Evolutionary conservation across 768 basidiomycete genomes (phyloP).

Genomic region (Termitomyces sp.): DNA sequence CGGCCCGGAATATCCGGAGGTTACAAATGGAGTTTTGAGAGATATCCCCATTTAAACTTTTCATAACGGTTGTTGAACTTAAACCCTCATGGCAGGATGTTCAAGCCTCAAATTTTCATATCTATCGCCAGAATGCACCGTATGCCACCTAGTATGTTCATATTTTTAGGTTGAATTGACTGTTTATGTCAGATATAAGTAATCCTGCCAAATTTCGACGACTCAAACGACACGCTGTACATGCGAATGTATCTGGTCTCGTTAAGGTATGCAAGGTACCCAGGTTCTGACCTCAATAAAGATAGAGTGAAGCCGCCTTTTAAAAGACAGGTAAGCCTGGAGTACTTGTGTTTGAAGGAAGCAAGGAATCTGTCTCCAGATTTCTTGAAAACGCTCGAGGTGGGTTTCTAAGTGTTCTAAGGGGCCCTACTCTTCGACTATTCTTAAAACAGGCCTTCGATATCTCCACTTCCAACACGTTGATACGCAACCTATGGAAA

Average conservation of each 20-base stretch:
- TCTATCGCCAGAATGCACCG: slow-evolving; percentile 40
- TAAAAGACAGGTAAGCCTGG: slow-evolving; percentile 35
- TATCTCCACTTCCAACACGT: slow-evolving; percentile 41
- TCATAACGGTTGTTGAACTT: no score
- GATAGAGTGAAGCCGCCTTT: background rate
- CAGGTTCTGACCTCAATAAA: no score
- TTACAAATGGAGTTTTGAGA: no score
- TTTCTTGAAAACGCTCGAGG: slow-evolving; percentile 35
- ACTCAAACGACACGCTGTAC: slow-evolving; percentile 30
- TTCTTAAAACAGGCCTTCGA: slow-evolving; percentile 23
- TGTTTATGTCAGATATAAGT: slow-evolving; percentile 24
- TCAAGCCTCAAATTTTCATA: slow-evolving; percentile 19
- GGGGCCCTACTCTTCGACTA: background rate
- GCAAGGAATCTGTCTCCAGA: slow-evolving; percentile 23
- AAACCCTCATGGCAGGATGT: slow-evolving; percentile 6
- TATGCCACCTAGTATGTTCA: slow-evolving; percentile 14
- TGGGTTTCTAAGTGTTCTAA: slow-evolving; percentile 8
- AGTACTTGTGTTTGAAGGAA: slow-evolving; percentile 35
- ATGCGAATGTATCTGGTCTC: slow-evolving; percentile 32
- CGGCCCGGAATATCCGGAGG: background rate
- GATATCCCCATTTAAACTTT: no score
- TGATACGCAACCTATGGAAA: slow-evolving; percentile 24
- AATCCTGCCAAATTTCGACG: slow-evolving; percentile 36
- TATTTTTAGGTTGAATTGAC: background rate
- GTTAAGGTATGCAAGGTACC: slow-evolving; percentile 25